Evolutionary conservation across 2,329 filamentous ascomycete genomes (phyloP).

Genomic region (Fusarium sp.): DNA sequence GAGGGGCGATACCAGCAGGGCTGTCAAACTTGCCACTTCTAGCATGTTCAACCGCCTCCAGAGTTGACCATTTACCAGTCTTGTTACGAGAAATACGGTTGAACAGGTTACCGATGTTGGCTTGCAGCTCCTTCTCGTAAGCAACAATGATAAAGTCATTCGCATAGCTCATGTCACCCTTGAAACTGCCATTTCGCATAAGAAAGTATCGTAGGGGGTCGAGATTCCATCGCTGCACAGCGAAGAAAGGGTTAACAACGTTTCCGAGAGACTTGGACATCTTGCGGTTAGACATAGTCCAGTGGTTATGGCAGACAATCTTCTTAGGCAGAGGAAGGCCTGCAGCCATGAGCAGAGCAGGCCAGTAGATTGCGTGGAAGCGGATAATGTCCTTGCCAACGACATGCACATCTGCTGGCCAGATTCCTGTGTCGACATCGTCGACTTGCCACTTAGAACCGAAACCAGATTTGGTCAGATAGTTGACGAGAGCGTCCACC

Average conservation of each 20-base stretch:
- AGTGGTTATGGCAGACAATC: conserved; percentile 92
- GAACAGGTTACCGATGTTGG: conserved; percentile 84
- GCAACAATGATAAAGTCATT: conserved; percentile 81
- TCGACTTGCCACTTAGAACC: conserved; percentile 73
- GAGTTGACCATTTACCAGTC: conserved; percentile 73
- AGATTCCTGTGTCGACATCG: conserved; percentile 74
- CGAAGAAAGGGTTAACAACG: conserved; percentile 94
- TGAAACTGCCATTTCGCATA: conserved; percentile 82
- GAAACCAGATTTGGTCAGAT: conserved; percentile 89
- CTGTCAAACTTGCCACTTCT: conserved; percentile 48
- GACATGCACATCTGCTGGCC: conserved; percentile 93
- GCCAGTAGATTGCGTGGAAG: conserved; percentile 99
- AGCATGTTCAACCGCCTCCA: conserved; percentile 65
- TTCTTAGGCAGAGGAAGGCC: conserved; percentile 83
- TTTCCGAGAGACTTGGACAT: conserved; percentile 98
- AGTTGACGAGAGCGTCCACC: conserved; percentile 96
- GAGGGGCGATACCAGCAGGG: conserved; percentile 1
- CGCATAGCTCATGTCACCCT: conserved; percentile 86
- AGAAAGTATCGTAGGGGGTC: conserved; percentile 94
- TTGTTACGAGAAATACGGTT: conserved; percentile 78
- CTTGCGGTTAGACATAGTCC: conserved; percentile 92
- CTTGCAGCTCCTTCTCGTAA: conserved; percentile 85
- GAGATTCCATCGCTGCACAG: conserved; percentile 88
- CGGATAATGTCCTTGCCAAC: conserved; percentile 97
- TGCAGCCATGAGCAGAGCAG: conserved; percentile 92